A percentile compares a stretch with the other conserved stretches of the same genome.
Conservation (phyloP, 352 stramenopile species). For the Globisporangium lucens region DNA sequence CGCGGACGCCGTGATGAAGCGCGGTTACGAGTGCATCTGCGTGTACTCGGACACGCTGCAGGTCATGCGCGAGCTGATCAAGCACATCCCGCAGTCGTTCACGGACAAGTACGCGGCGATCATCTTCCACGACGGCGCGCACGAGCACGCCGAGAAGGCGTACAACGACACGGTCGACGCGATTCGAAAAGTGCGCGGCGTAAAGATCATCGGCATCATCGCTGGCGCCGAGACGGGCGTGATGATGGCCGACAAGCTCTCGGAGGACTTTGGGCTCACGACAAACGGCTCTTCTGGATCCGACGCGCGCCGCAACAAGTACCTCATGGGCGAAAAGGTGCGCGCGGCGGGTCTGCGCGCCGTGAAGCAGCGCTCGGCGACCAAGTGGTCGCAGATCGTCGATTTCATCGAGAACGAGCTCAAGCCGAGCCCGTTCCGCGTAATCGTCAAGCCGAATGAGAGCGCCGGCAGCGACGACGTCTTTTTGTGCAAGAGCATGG, state of each 20-base stretch:
- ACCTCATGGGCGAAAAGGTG: slow-evolving; percentile 87
- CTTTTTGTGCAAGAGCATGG: slow-evolving; percentile 72
- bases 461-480: slow-evolving; percentile 77
- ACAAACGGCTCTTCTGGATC: slow-evolving; percentile 85
- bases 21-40: slow-evolving; percentile 89
- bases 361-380: slow-evolving; percentile 88
- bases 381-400: slow-evolving; percentile 67
- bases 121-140: slow-evolving; percentile 57
- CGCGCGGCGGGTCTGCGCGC: slow-evolving; percentile 86
- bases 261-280: slow-evolving; percentile 77
- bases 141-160: slow-evolving; percentile 41
- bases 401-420: slow-evolving; percentile 68
- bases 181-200: slow-evolving; percentile 19
- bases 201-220: slow-evolving; percentile 80
- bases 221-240: slow-evolving; percentile 92
- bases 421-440: slow-evolving; percentile 67
- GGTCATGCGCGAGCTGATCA: slow-evolving; percentile 68
- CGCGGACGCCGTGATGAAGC: slow-evolving; percentile 86
- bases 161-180: slow-evolving; percentile 25
- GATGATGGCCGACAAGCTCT: slow-evolving; percentile 87
- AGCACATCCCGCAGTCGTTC: slow-evolving; percentile 68
- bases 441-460: slow-evolving; percentile 90
- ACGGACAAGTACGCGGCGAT: slow-evolving; percentile 75
- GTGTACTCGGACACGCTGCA: slow-evolving; percentile 83
- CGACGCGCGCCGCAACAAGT: slow-evolving; percentile 74